A percentile compares a stretch with the other conserved stretches of the same genome.
phyloP scores from a whole-genome alignment of 1,284 basidiomycete species.

The Irpex sp. region DNA sequence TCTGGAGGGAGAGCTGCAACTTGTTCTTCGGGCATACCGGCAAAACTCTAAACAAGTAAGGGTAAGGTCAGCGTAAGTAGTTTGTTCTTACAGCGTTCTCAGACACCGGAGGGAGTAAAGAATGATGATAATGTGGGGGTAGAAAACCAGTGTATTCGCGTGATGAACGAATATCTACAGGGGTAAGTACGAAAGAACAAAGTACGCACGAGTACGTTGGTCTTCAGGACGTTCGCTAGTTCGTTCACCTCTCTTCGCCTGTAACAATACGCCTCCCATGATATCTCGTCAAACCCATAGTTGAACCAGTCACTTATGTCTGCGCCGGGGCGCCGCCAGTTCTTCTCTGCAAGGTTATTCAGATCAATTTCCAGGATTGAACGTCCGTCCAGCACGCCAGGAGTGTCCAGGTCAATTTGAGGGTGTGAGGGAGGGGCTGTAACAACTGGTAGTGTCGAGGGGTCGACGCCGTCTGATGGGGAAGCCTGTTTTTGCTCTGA shows the following conservation, averaged over 20 bases:
- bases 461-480: conserved; percentile 35
- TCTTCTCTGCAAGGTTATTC: conserved; percentile 76
- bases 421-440: conserved; percentile 72
- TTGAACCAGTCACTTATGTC: conserved; percentile 99
- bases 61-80: not conserved
- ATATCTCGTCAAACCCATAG: conserved; percentile 97
- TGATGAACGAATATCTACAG: not conserved
- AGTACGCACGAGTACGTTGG: conserved; percentile 64
- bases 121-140: not conserved
- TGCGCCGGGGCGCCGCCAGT: conserved; percentile 90
- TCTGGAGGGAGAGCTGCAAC: conserved; percentile 68
- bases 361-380: conserved; percentile 90
- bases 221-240: conserved; percentile 70
- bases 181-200: conserved; percentile 1
- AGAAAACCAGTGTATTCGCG: not conserved
- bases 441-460: conserved; percentile 55
- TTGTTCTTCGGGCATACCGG: conserved; percentile 78
- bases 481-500: conserved; percentile 8
- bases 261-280: conserved; percentile 90
- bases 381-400: conserved; percentile 71
- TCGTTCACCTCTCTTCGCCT: conserved; percentile 80
- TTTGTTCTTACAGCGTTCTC: not conserved
- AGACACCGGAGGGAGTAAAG: not conserved
- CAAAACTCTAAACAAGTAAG: conserved; percentile 52
- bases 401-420: conserved; percentile 59